Percentiles rank a stretch among this genome's conserved stretches.
Conservation (phyloP, 768 basidiomycete genomes). For the Tricholoma bakamatsutake region DNA sequence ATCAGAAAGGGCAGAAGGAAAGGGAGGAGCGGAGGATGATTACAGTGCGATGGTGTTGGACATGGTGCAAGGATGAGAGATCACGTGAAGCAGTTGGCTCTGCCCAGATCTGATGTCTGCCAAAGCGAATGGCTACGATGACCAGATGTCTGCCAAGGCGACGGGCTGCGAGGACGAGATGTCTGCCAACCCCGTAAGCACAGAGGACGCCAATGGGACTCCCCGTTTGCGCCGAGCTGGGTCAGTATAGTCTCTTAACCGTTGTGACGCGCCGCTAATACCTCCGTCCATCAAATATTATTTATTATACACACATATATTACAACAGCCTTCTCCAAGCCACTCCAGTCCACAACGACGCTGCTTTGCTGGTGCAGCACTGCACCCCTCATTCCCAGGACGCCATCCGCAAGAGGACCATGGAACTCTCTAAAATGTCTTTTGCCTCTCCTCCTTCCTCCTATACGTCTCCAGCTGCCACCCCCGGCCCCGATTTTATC, state of each 20-base stretch:
- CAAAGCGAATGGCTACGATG: too few relatives aligned
- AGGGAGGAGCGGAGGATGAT: slow-evolving; percentile 11
- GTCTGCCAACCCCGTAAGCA: too few relatives aligned
- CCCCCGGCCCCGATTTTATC: slow-evolving; percentile 20
- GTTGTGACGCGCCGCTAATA: too few relatives aligned
- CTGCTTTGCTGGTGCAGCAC: slow-evolving; percentile 6
- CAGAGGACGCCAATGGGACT: too few relatives aligned
- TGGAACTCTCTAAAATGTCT: slow-evolving; percentile 56
- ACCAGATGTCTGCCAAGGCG: too few relatives aligned
- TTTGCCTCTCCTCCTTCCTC: slow-evolving; percentile 22
- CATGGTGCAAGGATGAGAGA: slow-evolving; percentile 23
- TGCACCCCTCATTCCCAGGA: slow-evolving; percentile 44
- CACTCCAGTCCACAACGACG: slow-evolving; percentile 16
- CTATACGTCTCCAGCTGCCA: neutral
- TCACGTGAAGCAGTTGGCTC: too few relatives aligned
- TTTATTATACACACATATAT: too few relatives aligned
- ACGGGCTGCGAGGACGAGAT: too few relatives aligned
- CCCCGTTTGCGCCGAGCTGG: too few relatives aligned
- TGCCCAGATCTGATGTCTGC: too few relatives aligned
- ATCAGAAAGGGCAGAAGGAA: neutral
- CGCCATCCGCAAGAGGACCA: slow-evolving; percentile 59
- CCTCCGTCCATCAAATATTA: too few relatives aligned
- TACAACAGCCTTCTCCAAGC: slow-evolving; percentile 55
- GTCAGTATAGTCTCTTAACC: too few relatives aligned
- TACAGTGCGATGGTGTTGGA: slow-evolving; percentile 50